Base-by-base conservation (phyloP, 768 basidiomycete genomes). In the Trametes sanguinea region DNA sequence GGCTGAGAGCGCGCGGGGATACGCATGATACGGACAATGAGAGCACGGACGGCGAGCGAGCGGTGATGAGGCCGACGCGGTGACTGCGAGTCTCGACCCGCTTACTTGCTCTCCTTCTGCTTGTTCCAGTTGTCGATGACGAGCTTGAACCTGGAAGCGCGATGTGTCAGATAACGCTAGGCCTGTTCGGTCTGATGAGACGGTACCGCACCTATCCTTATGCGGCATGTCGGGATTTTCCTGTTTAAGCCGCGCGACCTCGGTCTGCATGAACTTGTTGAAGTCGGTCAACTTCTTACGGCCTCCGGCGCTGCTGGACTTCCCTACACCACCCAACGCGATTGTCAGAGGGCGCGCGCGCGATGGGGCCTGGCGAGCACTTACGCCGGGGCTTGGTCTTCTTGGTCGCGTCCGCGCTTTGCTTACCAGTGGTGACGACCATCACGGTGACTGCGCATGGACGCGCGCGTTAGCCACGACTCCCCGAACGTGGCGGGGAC, bases 51-150 rank as follows among this genome's bases (percentile, higher is more conserved):
- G 48, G 16, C 30, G 48, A 30, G 29, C 48, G 30, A 50, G 16
- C 48, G n/a, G 30, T 32, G 48, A 50, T 32, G 48, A 27, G 11
- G 53, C 32, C 53, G 39, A 22, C 22, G 22, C 22, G 22, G 22
- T 10, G 22, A 54, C 13, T 11, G 39, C 39, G 50, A 40, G 30
- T 16, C 48, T 29, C 45, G 56, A 37, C 45, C 16, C 33, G 37
- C 39, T 52, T 59, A 62, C 68, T 89, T 88, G 60, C 35, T 48
- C 72, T 88, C 86, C 69, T 85, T 85, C 52, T 87, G 81, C 65
- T 79, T 83, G 75, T 89, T 90, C 90, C 90, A 92, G 77, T 91
- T 91, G 48, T 83, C 65, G 1, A 90, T 87, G 16, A 90, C 90
- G 54, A 81, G 66, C 74, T 88, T 91, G 77, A 92, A 73, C 63